These are phyloP conservation scores for Boechera stricta DNA, from an alignment of 345 rosid genomes.

Conservation along the genomic window DNA sequence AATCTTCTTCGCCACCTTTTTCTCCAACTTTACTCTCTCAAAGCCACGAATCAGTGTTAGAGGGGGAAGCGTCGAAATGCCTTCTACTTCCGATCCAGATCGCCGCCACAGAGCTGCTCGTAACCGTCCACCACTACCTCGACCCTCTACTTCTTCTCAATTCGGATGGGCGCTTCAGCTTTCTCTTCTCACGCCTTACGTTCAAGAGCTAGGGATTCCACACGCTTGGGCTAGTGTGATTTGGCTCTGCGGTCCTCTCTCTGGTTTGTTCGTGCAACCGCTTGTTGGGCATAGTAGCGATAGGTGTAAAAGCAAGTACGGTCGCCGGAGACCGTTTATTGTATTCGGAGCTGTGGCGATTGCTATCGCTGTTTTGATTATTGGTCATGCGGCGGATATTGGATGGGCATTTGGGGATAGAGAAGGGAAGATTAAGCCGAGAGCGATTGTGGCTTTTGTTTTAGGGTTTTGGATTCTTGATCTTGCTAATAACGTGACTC, in stretches of 20 bases:
- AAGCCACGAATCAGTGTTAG: conserved; percentile 5
- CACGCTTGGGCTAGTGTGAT: conserved; percentile 96
- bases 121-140: conserved; percentile 36
- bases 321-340: conserved; percentile 92
- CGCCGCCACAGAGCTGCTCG: conserved; percentile 48
- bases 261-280: conserved; percentile 91
- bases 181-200: conserved; percentile 90
- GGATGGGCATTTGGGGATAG: conserved; percentile 87
- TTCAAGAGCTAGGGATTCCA: conserved; percentile 96
- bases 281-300: conserved; percentile 93
- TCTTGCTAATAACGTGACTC: conserved; percentile 91
- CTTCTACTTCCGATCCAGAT: conserved; percentile 39
- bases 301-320: conserved; percentile 80
- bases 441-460: conserved; percentile 77
- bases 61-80: conserved; percentile 24
- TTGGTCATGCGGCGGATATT: conserved; percentile 87
- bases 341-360: conserved; percentile 66
- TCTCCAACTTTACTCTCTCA: conserved; percentile 30
- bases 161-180: conserved; percentile 99
- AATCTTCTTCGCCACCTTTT: conserved; percentile 31
- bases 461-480: conserved; percentile 96
- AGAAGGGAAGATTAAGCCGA: conserved; percentile 55
- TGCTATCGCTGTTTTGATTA: conserved; percentile 62
- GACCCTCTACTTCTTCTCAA: conserved; percentile 47
- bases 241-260: conserved; percentile 98